Evolutionary conservation across 805 yeast species (phyloP).

Genomic region (Nakazawaea ambrosiae): DNA sequence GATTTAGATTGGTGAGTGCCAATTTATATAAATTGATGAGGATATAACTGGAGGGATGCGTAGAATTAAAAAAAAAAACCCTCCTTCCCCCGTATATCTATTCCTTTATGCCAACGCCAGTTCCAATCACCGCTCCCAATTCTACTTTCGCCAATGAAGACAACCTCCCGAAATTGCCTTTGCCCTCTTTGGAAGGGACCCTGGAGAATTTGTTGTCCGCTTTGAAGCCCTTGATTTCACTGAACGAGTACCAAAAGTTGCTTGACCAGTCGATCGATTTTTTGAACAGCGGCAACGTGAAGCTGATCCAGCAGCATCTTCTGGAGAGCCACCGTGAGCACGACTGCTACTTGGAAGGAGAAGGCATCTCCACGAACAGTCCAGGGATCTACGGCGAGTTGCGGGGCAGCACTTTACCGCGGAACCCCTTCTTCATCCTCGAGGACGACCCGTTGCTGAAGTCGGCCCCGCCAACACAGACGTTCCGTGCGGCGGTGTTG

Average conservation of each 20-base stretch:
- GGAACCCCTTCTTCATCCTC: constrained; percentile 69
- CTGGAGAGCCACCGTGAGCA: constrained; percentile 34
- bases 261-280: constrained; percentile 38
- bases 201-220: constrained; percentile 47
- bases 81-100: not conserved
- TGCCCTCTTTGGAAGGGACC: constrained; percentile 49
- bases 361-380: constrained; percentile 36
- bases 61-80: not conserved
- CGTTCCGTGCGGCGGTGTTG: constrained; percentile 60
- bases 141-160: constrained; percentile 35
- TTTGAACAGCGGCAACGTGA: constrained; percentile 31
- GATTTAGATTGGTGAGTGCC: too few species aligned
- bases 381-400: constrained; percentile 59
- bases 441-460: constrained; percentile 67
- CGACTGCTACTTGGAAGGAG: constrained; percentile 48
- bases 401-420: constrained; percentile 61
- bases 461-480: constrained; percentile 51
- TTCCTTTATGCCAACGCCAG: not conserved
- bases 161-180: constrained; percentile 49
- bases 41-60: not conserved
- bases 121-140: too few species aligned
- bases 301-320: constrained; percentile 48
- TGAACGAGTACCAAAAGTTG: constrained; percentile 43
- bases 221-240: constrained; percentile 50
- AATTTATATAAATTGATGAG: not conserved